Evolutionary conservation across 1,139 yeast genomes (phyloP), one percentile per base, ranked within the genome.

Genomic region (Yamadazyma atmosphaerica): DNA sequence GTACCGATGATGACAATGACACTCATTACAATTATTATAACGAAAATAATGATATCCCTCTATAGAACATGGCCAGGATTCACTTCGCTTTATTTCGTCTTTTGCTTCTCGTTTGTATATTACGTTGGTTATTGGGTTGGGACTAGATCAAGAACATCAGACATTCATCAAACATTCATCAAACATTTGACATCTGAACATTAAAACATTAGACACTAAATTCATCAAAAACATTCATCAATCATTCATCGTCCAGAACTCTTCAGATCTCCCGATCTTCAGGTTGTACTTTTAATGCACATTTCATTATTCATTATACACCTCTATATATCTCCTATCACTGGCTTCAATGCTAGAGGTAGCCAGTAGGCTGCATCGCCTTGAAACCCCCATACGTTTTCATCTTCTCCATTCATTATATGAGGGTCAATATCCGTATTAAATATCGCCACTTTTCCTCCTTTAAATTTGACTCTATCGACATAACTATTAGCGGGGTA

Each of bases 401-500:
- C 61, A 13, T 64, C 71, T 33, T 66, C 61, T 0, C 76, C 73
- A 0, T 61, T 53, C 31, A 70, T 49, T 4, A 72, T 67, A 13
- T 63, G 64, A 22, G 60, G 63, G 23, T 76, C 83, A 17, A 72
- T 70, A 40, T 81, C 88, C 1, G 84, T 83, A 54, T 88, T 87
- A 62, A 88, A 88, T 1, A 88, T 77, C 0, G 95, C 96, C 23
- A 87, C 86, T 48, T 80, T 81, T 0, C 95, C 96, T 2, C 95
- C 95, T 41, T 79, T 77, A 44, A 69, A 69, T 41, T 68, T 69
- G 2, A 86, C 86, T 46, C 90, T 68, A 45, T 88, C 95, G 17
- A 88, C 92, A 55, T 86, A 88, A 18, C 95, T 87, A 43, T 90
- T 88, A 2, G 96, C 95, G 1, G 96, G 96, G 81, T 94, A 88